A percentile compares a stretch with the other conserved stretches of the same genome.
These are phyloP conservation scores for Alternaria rosae DNA, from an alignment of 2,329 filamentous ascomycete species.

Conservation along the genomic window DNA sequence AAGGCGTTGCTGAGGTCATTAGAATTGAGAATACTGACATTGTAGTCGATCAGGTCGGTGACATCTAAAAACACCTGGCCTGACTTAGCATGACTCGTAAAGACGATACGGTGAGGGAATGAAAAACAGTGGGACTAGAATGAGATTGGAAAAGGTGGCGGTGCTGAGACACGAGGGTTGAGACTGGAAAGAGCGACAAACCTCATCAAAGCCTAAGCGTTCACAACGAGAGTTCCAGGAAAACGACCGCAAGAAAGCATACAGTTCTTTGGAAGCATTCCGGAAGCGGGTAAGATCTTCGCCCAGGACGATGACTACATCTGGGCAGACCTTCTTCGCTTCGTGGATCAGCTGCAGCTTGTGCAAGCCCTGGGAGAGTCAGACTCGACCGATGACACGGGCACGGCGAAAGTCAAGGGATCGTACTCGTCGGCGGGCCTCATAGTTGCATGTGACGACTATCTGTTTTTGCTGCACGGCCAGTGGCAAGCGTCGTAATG, in stretches of 20 bases:
- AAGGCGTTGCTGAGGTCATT: slow-evolving; percentile 73
- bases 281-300: slow-evolving; percentile 79
- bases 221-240: slow-evolving; percentile 83
- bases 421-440: slow-evolving; percentile 71
- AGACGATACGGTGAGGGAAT: neutral
- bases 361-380: slow-evolving; percentile 59
- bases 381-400: slow-evolving; percentile 2
- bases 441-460: slow-evolving; percentile 75
- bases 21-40: slow-evolving; percentile 72
- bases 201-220: slow-evolving; percentile 88
- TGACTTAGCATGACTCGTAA: slow-evolving; percentile 10
- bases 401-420: slow-evolving; percentile 7
- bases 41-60: slow-evolving; percentile 86
- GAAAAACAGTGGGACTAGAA: neutral
- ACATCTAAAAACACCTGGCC: slow-evolving; percentile 74
- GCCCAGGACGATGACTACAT: slow-evolving; percentile 82
- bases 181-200: slow-evolving; percentile 48
- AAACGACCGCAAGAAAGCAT: slow-evolving; percentile 72
- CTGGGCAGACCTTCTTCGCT: slow-evolving; percentile 79
- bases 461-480: slow-evolving; percentile 95
- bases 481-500: slow-evolving; percentile 74
- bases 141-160: neutral
- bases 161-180: slow-evolving; percentile 8
- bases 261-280: slow-evolving; percentile 83
- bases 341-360: slow-evolving; percentile 89